Evolutionary conservation across 2,329 filamentous ascomycete species (phyloP), one percentile per base, ranked within the genome.

Genomic region (Dendrostoma leiphaemia): DNA sequence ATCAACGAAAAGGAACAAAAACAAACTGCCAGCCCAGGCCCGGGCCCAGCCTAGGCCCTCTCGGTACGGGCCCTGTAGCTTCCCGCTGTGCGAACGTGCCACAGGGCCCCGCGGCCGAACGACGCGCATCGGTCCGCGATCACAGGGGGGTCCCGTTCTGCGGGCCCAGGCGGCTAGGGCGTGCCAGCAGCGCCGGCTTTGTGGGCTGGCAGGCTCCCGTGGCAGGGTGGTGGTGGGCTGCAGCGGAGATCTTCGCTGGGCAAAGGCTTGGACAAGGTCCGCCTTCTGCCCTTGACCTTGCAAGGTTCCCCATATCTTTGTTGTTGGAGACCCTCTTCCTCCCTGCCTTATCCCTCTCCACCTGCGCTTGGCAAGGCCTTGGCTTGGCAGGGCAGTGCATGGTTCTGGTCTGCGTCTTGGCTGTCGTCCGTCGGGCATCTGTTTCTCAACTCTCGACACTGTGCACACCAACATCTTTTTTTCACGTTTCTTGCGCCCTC

Each of bases 81-180:
- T 47, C 31, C 31, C 19, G 32, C 21, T 23, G 37, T 23, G 37
- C 3, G 4, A 34, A 31, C 31, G 19, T 37, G 21, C 21, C 45
- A 47, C 31, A 47, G 45, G 43, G 35, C 13, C 23, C 38, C 38
- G 21, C 38, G 23, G 38, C 38, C 38, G 38, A 13, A n/a, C 38
- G 38, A 41, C 19, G 15, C 29, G 45, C 45, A 47, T 34, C 45
- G 45, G 45, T 47, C 45, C 45, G 45, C 45, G 45, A 34, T 47
- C 46, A 48, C 46, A 38, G 38, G 46, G 17, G 23, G 19, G 17
- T 13, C 34, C 46, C 34, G 38, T 24, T 19, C 23, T 48, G 34
- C 15, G 23, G 34, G n/a, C 46, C 46, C 24, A 10, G 26, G 24
- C 24, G 34, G 46, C 46, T 38, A 28, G 19, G 15, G 34, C 34